A percentile compares a stretch with the other conserved stretches of the same genome.
These are phyloP conservation scores for Solanum pimpinellifolium DNA, from an alignment of 257 asterid species.

Conservation along the genomic window DNA sequence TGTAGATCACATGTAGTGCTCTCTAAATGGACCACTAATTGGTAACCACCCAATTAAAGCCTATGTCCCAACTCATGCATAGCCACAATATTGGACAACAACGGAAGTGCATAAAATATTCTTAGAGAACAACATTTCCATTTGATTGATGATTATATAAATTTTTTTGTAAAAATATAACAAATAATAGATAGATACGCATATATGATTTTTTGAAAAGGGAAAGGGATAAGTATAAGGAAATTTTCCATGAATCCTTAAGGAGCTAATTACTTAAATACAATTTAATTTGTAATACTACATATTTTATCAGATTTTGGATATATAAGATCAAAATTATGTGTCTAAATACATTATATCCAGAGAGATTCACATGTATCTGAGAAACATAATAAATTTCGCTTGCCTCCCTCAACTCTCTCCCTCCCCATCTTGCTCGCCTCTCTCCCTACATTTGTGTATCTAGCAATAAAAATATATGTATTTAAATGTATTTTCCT, in stretches of 20 bases:
- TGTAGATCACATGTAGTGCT: neutral
- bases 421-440: neutral
- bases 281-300: too few species aligned
- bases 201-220: too few species aligned
- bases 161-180: too few species aligned
- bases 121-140: neutral
- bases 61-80: neutral
- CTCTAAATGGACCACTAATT: neutral
- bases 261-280: neutral
- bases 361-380: too few species aligned
- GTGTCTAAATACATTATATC: neutral
- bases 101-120: neutral
- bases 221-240: neutral
- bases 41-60: neutral
- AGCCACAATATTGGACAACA: neutral
- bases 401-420: neutral
- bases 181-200: neutral
- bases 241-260: too few species aligned
- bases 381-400: too few species aligned
- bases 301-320: too few species aligned
- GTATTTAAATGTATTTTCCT: too few species aligned
- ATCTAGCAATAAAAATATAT: too few species aligned
- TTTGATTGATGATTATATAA: neutral
- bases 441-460: neutral
- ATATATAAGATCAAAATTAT: too few species aligned